Base-by-base conservation (phyloP, 352 stramenopile species). In the Globisporangium sylvaticum region DNA sequence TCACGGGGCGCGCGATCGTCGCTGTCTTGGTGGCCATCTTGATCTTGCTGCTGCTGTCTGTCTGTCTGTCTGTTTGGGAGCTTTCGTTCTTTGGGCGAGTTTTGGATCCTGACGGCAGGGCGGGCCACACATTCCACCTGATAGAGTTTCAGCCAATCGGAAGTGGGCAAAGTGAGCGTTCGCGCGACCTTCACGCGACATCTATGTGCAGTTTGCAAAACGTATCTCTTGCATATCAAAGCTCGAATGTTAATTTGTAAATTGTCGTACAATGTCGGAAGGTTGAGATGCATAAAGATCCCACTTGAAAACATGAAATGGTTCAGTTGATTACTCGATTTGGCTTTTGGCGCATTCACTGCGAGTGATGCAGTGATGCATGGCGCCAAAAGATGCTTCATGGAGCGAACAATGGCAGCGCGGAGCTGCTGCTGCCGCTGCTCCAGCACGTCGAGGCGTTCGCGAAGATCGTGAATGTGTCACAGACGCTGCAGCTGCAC, bases 1-100 rank as follows among this genome's bases (percentile, higher is more conserved):
- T 79, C 57, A 57, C 64, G 37, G 82, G 82, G 59, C 83, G 83
- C 39, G 80, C 75, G 57, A 92, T 90, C 68, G 76, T 76, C 37
- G 76, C 72, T n/a, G 84, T 87, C 57, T 64, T 64, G 37, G 80
- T 63, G 59, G 77, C 69, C 59, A 74, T 74, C 6, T 34, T 55
- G 22, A 24, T 52, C 3, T 57, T 55, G 25, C 10, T 9, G 27
- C 56, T 61, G 31, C 50, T 55, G 46, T 65, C 48, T 61, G 31
- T 62, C 37, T 66, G 34, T 24, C 22, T 31, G n/a, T n/a, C n/a
- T n/a, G n/a, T n/a, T n/a, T n/a, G 50, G 24, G 27, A 39, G 53
- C 53, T 46, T 55, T 60, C 22, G n/a, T 58, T 39, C 18, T 37
- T 8, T 60, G 54, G 37, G 14, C 3, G 15, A 50, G 15, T 58